Conservation (phyloP, 176 grass and related monocot species). For the Miscanthus lutarioriparius region DNA sequence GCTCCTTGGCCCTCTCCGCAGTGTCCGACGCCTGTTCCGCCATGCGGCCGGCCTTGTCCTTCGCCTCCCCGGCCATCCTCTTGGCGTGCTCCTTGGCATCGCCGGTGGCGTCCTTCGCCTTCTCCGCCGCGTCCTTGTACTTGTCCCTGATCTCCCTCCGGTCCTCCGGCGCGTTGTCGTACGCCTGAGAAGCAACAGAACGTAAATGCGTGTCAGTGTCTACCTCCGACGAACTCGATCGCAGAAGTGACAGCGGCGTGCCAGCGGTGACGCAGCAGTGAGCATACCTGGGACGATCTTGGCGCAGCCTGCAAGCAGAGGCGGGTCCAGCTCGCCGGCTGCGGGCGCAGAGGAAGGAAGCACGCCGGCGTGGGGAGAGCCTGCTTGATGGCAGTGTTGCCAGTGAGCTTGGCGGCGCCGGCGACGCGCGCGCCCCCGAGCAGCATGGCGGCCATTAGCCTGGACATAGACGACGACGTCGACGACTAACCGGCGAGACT, state of each 20-base stretch:
- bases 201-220: neutral
- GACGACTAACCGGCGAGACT: neutral
- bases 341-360: constrained; percentile 38
- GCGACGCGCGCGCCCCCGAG: constrained; percentile 46
- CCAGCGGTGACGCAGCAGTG: neutral
- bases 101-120: constrained; percentile 49
- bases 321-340: constrained; percentile 35
- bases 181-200: constrained; percentile 29
- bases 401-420: constrained; percentile 19
- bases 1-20: constrained; percentile 37
- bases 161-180: constrained; percentile 41
- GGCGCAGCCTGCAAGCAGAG: constrained; percentile 60
- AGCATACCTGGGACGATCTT: constrained; percentile 64
- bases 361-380: constrained; percentile 23
- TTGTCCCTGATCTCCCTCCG: constrained; percentile 46
- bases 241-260: no score
- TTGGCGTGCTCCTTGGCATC: constrained; percentile 43
- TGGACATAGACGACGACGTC: constrained; percentile 36
- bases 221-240: neutral
- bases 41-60: constrained; percentile 26
- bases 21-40: constrained; percentile 34
- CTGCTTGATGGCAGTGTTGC: constrained; percentile 18
- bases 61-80: constrained; percentile 35
- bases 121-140: constrained; percentile 38
- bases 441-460: constrained; percentile 53